A percentile compares a stretch with the other conserved stretches of the same genome.
Conservation (phyloP, 495 filamentous ascomycete species). For the Neurospora africana region DNA sequence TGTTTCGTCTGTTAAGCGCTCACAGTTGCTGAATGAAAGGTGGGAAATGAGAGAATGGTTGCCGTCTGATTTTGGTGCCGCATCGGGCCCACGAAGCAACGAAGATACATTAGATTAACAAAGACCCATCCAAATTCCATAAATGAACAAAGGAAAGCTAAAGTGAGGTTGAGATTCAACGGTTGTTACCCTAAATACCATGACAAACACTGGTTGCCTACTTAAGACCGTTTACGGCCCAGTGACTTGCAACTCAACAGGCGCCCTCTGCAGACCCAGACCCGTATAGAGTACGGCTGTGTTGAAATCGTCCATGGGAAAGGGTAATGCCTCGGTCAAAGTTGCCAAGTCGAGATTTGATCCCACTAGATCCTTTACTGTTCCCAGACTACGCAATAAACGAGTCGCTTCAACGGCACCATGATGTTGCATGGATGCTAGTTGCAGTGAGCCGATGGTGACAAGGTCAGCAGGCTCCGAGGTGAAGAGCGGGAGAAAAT, state of each 20-base stretch:
- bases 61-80: background rate
- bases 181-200: background rate
- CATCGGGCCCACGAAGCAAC: background rate
- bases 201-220: background rate
- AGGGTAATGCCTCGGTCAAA: conserved; percentile 1
- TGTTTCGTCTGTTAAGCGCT: background rate
- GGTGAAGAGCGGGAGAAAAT: conserved; percentile 11
- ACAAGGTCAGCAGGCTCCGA: conserved; percentile 18
- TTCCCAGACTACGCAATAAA: conserved; percentile 8
- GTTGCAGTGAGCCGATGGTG: conserved; percentile 18
- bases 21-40: background rate
- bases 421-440: conserved; percentile 17
- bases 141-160: background rate
- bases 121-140: background rate
- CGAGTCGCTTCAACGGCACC: conserved; percentile 12
- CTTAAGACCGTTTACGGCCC: background rate
- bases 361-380: background rate
- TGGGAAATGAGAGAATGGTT: background rate
- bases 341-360: background rate
- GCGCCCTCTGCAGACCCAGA: conserved; percentile 2
- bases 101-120: background rate
- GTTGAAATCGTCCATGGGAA: conserved; percentile 4
- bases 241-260: background rate
- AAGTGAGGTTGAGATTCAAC: background rate
- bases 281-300: conserved; percentile 1